A percentile compares a stretch with the other conserved stretches of the same genome.
These are phyloP conservation scores for Babesia bovis DNA, from an alignment of 169 alveolate genomes.

Conservation along the genomic window DNA sequence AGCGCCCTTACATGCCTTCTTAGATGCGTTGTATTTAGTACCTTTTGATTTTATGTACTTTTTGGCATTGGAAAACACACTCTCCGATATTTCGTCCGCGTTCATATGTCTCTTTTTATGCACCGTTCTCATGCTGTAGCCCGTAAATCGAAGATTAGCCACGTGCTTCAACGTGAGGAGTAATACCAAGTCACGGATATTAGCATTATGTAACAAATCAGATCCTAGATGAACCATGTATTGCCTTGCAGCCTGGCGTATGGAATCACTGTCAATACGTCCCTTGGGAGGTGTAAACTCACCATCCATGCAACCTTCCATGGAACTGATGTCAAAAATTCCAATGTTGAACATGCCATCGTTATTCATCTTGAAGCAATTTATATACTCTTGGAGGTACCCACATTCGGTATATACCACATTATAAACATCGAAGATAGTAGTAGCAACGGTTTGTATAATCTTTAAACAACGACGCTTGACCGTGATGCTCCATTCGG, in stretches of 20 bases:
- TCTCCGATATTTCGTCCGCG: neutral
- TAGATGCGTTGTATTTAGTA: neutral
- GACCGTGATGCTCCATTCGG: neutral
- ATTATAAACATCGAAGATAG: slow-evolving; percentile 8
- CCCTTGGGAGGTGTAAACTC: neutral
- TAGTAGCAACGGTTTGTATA: slow-evolving; percentile 2
- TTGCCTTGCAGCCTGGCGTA: neutral
- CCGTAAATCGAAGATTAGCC: neutral
- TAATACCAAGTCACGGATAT: slow-evolving; percentile 17
- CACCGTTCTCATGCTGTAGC: neutral
- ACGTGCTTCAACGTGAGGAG: slow-evolving; percentile 21
- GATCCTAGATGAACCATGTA: slow-evolving; percentile 24
- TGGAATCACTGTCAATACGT: neutral
- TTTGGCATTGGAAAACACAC: neutral
- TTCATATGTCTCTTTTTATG: neutral
- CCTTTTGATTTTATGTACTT: neutral
- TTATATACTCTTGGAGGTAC: slow-evolving; percentile 11
- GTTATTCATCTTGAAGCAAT: neutral
- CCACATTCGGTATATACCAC: slow-evolving; percentile 15
- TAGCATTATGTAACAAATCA: neutral
- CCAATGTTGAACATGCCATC: slow-evolving; percentile 1
- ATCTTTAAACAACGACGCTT: slow-evolving; percentile 19
- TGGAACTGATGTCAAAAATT: neutral
- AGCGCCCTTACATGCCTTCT: neutral
- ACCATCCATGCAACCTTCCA: slow-evolving; percentile 17